Evolutionary conservation across 768 basidiomycete genomes (phyloP).

Genomic region (Hygrophoropsis aurantiaca): DNA sequence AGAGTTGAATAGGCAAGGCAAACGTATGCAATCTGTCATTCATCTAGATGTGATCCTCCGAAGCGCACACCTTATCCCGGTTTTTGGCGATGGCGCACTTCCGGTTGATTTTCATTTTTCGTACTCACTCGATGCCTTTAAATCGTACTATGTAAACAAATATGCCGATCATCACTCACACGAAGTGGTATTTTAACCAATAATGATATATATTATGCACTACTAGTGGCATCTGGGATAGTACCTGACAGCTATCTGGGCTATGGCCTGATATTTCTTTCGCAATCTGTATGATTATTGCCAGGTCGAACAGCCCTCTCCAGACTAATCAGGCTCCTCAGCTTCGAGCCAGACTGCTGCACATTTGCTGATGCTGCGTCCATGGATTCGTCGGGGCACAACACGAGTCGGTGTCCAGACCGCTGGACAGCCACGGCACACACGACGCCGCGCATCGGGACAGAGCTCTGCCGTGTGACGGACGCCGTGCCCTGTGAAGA

Average conservation of each 20-base stretch:
- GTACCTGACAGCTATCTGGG: too few species aligned
- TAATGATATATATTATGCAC: too few species aligned
- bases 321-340: too few species aligned
- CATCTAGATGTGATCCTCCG: constrained; percentile 30
- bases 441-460: constrained; percentile 75
- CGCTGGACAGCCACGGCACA: constrained; percentile 70
- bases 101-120: constrained; percentile 17
- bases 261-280: too few species aligned
- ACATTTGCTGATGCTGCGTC: too few species aligned
- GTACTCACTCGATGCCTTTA: constrained; percentile 23
- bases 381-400: too few species aligned
- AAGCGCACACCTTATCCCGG: constrained; percentile 30
- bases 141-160: constrained; percentile 29
- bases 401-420: too few species aligned
- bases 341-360: too few species aligned
- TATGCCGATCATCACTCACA: constrained; percentile 31
- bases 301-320: background rate
- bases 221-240: too few species aligned
- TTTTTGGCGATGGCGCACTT: constrained; percentile 19
- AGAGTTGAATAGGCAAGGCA: background rate
- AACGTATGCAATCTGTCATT: constrained; percentile 19
- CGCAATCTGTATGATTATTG: background rate
- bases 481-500: too few species aligned
- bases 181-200: constrained; percentile 14
- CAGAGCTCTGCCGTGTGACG: too few species aligned